Base-by-base conservation (phyloP, 331 rosid species). In the Arachis monticola region DNA sequence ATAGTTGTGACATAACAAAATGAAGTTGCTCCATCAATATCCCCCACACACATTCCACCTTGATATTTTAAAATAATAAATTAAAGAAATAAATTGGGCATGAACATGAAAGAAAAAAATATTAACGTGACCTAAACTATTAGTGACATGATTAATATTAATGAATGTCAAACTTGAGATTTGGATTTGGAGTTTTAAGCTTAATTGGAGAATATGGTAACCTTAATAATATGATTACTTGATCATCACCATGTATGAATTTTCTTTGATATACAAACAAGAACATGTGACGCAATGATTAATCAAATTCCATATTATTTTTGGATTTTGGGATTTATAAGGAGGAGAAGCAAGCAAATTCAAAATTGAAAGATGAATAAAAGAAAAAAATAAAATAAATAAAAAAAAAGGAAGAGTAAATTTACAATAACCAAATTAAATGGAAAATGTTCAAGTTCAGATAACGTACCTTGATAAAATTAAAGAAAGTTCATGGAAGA, bases 381-480 rank as follows among this genome's bases (percentile, higher is more conserved):
- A 47, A 5, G 1, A 5, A 45, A 5, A 45, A 48, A 9, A 48
- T 10, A 48, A 41, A 56, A 1, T 10, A 55, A 67, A 42, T 14
- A 57, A 59, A 67, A 60, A 66, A 66, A 67, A 62, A 80, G 80
- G 75, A 84, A 75, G 70, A 78, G 80, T 32, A 13, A 66, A 73
- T 65, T 41, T 51, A 17, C 50, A 79, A 79, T 32, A 74, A 74
- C 2, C 56, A 42, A 82, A 74, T 64, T 48, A 70, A 14, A 72
- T 81, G 82, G 22, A 72, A 81, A 84, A 67, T 55, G 64, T 48
- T 57, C 10, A 69, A 60, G 71, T 47, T 60, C 12, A 67, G 27
- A 73, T 70, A 76, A 80, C 86, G 88, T 88, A 89, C 96, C 96
- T 89, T 82, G 82, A 71, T 76, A 40, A 84, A 83, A 83, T 76